A percentile compares a stretch with the other conserved stretches of the same genome.
Conservation (phyloP, 1,139 yeast species). For the Suhomyces wounanorum region DNA sequence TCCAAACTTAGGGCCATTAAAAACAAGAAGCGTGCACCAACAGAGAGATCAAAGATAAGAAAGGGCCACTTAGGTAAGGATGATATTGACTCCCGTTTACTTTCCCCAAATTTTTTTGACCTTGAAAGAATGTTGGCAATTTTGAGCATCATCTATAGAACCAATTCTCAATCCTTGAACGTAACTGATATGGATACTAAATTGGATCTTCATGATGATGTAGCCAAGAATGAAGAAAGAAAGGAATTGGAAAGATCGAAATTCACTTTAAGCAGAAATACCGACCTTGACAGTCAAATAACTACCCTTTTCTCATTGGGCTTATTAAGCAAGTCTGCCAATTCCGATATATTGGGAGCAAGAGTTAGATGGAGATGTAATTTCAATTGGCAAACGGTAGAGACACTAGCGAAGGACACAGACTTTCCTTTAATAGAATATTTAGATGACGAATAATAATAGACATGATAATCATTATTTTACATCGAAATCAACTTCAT, state of each 20-base stretch:
- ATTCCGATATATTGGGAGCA: conserved; percentile 60
- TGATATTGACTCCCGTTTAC: conserved; percentile 54
- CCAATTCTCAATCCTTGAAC: conserved; percentile 35
- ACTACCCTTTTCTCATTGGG: conserved; percentile 62
- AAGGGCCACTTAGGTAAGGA: conserved; percentile 42
- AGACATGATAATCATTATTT: not conserved
- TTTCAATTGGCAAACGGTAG: conserved; percentile 54
- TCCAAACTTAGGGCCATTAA: conserved; percentile 57
- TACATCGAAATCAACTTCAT: conserved; percentile 24
- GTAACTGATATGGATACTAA: conserved; percentile 26
- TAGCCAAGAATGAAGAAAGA: conserved; percentile 33
- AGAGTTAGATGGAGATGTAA: conserved; percentile 67
- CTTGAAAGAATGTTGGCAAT: conserved; percentile 70
- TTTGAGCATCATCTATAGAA: conserved; percentile 56
- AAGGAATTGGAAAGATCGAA: conserved; percentile 36
- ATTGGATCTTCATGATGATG: conserved; percentile 29
- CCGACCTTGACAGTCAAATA: conserved; percentile 58
- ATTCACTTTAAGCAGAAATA: conserved; percentile 39
- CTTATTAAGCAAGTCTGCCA: conserved; percentile 49
- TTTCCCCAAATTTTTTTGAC: conserved; percentile 65
- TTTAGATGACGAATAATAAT: conserved; percentile 14
- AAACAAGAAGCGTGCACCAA: conserved; percentile 30
- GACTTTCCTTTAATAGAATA: conserved; percentile 58
- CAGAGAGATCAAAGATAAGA: conserved; percentile 29
- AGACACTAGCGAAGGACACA: conserved; percentile 52